Evolutionary conservation across 108 stramenopile species (phyloP).

Genomic region (Aurantiochytrium sp.): DNA sequence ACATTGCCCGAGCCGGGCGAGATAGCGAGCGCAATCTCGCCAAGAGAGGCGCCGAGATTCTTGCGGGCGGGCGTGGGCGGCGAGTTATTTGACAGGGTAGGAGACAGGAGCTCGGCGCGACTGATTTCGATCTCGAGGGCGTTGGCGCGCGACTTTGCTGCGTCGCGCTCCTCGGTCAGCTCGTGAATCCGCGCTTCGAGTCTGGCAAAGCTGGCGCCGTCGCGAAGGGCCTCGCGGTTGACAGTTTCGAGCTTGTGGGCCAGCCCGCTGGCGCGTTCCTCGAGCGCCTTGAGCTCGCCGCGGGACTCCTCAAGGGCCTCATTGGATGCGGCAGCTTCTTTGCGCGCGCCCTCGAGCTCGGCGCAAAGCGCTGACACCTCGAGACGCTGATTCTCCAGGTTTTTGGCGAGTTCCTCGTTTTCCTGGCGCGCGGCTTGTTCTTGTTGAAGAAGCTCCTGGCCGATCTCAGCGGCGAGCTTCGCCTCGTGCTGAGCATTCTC

Average conservation of each 20-base stretch:
- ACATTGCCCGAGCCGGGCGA: no score
- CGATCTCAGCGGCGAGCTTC: not conserved
- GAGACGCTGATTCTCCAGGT: not conserved
- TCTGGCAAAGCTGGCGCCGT: not conserved
- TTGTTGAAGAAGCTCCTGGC: not conserved
- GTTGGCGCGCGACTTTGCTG: not conserved
- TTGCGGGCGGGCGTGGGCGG: not conserved
- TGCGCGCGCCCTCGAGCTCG: not conserved
- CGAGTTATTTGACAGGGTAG: not conserved
- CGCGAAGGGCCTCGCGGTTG: not conserved
- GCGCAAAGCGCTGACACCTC: not conserved
- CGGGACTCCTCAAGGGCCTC: not conserved
- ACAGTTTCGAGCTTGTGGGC: not conserved
- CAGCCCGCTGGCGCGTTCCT: not conserved
- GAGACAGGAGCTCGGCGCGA: not conserved
- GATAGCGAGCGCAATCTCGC: not conserved
- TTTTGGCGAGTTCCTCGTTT: not conserved
- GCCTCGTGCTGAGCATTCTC: not conserved
- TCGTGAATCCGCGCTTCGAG: not conserved
- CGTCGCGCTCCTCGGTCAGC: conserved; percentile 4
- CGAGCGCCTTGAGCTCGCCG: not conserved
- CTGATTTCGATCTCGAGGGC: not conserved
- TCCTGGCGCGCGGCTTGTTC: not conserved
- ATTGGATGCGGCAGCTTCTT: not conserved
- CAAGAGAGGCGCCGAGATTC: not conserved